Conservation (phyloP, 163 green algal species). For the Smithsoniella earleae region DNA sequence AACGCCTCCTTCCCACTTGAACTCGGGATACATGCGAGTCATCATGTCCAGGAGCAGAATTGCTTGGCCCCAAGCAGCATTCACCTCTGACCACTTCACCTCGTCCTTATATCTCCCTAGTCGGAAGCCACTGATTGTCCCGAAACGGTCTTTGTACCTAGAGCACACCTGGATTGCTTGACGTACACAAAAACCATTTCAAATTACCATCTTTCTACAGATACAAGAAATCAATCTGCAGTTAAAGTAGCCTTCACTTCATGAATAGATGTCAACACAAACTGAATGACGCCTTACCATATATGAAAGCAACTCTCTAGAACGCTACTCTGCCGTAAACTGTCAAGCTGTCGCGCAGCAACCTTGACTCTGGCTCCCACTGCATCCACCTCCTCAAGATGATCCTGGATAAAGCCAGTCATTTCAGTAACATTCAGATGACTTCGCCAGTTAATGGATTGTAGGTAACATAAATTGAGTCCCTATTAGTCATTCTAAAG, state of each 20-base stretch:
- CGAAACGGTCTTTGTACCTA: slow-evolving; percentile 72
- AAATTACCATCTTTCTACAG: no score
- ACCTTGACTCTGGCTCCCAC: slow-evolving; percentile 64
- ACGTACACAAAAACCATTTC: background rate
- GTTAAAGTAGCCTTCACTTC: no score
- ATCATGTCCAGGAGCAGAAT: slow-evolving; percentile 91
- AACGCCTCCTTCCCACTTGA: slow-evolving; percentile 24
- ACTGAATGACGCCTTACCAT: no score
- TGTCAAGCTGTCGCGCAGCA: slow-evolving; percentile 56
- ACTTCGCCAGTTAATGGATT: no score
- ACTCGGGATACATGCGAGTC: slow-evolving; percentile 42
- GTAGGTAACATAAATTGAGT: no score
- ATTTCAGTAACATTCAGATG: no score
- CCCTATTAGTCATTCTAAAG: no score
- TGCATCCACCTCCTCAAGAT: slow-evolving; percentile 71
- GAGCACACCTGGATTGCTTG: background rate
- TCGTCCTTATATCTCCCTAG: slow-evolving; percentile 66
- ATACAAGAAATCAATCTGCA: no score
- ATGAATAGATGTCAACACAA: no score
- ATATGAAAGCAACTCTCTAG: slow-evolving; percentile 87
- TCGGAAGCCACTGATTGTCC: slow-evolving; percentile 81
- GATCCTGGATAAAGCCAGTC: slow-evolving; percentile 41
- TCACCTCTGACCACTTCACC: slow-evolving; percentile 97
- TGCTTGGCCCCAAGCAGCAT: slow-evolving; percentile 91
- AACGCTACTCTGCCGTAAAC: slow-evolving; percentile 71